Percentiles rank a stretch among this genome's conserved stretches.
These are phyloP conservation scores for Thelephora terrestris DNA, from an alignment of 1,284 basidiomycete species.

Conservation along the genomic window DNA sequence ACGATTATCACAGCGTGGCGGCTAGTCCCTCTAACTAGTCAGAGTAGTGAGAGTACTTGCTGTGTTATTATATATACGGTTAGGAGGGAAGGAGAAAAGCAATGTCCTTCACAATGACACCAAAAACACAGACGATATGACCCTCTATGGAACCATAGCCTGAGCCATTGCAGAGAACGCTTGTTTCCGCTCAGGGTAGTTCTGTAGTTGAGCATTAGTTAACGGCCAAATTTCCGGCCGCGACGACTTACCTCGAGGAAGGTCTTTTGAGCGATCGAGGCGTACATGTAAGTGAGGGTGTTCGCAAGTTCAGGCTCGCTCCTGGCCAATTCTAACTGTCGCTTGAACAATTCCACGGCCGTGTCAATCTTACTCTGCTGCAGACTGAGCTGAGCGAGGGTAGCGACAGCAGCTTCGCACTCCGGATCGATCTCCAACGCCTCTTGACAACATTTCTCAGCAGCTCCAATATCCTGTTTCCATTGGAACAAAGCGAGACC, in stretches of 20 bases:
- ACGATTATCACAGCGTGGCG: no score
- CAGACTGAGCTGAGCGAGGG: slow-evolving; percentile 86
- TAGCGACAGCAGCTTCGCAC: slow-evolving; percentile 95
- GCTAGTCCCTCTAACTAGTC: no score
- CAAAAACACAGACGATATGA: no score
- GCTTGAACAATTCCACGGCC: slow-evolving; percentile 83
- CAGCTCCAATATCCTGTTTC: slow-evolving; percentile 82
- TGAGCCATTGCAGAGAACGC: neutral
- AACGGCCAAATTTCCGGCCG: slow-evolving; percentile 2
- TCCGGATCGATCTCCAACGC: slow-evolving; percentile 85
- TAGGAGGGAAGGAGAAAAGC: no score
- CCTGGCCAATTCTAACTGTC: slow-evolving; percentile 79
- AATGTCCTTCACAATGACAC: no score
- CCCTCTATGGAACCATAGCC: neutral
- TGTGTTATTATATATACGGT: no score
- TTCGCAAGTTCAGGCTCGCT: slow-evolving; percentile 87
- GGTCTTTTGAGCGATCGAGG: neutral
- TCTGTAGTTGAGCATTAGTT: slow-evolving; percentile 2
- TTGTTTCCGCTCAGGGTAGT: neutral
- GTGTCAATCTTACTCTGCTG: slow-evolving; percentile 88
- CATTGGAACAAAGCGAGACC: slow-evolving; percentile 93
- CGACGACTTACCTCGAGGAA: neutral
- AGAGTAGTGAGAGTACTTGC: no score
- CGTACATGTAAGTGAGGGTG: slow-evolving; percentile 67
- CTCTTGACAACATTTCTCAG: slow-evolving; percentile 81